Percentiles rank a stretch among this genome's conserved stretches.
These are phyloP conservation scores for Leccinum griseonigrum DNA, from an alignment of 1,284 basidiomycete genomes.

Conservation along the genomic window DNA sequence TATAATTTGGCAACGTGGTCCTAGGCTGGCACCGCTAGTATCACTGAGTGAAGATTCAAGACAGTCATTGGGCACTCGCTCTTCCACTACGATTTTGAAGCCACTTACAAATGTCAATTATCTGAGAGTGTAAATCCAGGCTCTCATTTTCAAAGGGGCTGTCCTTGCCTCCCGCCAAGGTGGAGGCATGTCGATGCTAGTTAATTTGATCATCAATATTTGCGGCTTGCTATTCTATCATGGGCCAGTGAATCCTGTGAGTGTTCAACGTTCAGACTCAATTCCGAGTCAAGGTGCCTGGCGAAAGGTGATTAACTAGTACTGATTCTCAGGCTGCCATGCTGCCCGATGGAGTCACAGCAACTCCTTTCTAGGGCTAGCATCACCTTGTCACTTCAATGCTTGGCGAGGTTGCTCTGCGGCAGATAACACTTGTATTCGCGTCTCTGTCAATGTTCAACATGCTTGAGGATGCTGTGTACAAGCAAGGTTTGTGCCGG, in stretches of 20 bases:
- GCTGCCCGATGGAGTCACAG: not conserved
- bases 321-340: too few species aligned
- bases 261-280: too few species aligned
- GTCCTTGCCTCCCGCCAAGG: not conserved
- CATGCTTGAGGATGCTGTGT: not conserved
- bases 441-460: not conserved
- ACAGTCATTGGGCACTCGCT: not conserved
- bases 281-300: too few species aligned
- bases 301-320: too few species aligned
- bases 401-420: too few species aligned
- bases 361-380: not conserved
- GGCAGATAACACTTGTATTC: too few species aligned
- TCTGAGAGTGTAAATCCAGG: not conserved
- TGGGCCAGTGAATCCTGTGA: too few species aligned
- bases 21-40: not conserved
- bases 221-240: too few species aligned
- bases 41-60: not conserved
- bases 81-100: not conserved
- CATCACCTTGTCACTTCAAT: too few species aligned
- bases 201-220: too few species aligned
- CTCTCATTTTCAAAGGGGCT: not conserved
- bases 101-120: not conserved
- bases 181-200: not conserved
- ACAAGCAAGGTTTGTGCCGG: not conserved
- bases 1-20: not conserved